Evolutionary conservation across 1,139 yeast species (phyloP).

Genomic region (Taiozyma onychis): DNA sequence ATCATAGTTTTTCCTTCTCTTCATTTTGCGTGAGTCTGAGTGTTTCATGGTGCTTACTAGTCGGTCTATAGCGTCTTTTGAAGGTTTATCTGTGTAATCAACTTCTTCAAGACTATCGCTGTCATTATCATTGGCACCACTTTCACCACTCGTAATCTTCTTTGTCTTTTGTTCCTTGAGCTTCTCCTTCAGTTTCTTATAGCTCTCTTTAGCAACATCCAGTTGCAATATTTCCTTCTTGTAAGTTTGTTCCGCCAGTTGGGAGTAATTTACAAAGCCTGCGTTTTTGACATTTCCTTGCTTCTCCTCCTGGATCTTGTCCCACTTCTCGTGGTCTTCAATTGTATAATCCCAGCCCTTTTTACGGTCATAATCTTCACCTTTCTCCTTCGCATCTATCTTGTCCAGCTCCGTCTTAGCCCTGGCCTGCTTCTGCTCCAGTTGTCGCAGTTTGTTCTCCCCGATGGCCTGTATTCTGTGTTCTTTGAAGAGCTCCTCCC

Average conservation of each 20-base stretch:
- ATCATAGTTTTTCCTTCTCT: constrained; percentile 31
- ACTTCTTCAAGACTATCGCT: constrained; percentile 2
- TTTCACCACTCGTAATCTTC: constrained; percentile 5
- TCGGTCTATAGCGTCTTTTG: constrained; percentile 33
- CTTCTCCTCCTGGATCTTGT: constrained; percentile 33
- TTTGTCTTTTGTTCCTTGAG: constrained; percentile 13
- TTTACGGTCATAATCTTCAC: constrained; percentile 36
- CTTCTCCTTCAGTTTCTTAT: constrained; percentile 31
- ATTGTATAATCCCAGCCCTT: constrained; percentile 59
- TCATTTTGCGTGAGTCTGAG: constrained; percentile 22
- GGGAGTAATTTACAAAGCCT: constrained; percentile 29
- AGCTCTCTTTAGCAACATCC: constrained; percentile 32
- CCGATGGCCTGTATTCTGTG: constrained; percentile 31
- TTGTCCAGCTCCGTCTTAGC: constrained; percentile 37
- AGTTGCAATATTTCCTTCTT: constrained; percentile 24
- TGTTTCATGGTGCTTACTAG: constrained; percentile 36
- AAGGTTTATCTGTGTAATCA: constrained; percentile 27
- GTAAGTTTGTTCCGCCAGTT: constrained; percentile 42
- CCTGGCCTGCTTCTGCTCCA: constrained; percentile 29
- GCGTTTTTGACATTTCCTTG: constrained; percentile 16
- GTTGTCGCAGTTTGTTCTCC: constrained; percentile 23
- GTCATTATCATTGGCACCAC: constrained; percentile 16
- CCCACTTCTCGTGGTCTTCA: constrained; percentile 68
- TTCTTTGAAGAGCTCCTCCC: constrained; percentile 37
- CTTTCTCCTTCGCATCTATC: constrained; percentile 33